Percentiles rank a stretch among this genome's conserved stretches.
Conservation (phyloP, 2,329 filamentous ascomycete species). For the Penicillium sp. region DNA sequence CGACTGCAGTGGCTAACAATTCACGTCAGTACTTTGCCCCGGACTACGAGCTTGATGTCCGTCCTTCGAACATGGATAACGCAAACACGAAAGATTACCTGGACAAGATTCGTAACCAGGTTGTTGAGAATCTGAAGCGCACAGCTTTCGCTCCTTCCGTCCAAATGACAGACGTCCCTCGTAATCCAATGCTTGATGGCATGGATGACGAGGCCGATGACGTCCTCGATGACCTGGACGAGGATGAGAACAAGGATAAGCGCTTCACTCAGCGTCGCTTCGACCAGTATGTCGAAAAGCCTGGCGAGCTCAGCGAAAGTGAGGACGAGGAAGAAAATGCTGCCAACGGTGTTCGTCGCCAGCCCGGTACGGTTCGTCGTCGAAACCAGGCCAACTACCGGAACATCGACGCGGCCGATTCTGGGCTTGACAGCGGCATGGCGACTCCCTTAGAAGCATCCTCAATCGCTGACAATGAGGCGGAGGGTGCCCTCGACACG, state of each 20-base stretch:
- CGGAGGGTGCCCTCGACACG: slow-evolving; percentile 31
- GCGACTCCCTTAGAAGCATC: slow-evolving; percentile 42
- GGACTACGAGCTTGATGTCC: slow-evolving; percentile 64
- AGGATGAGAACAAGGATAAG: slow-evolving; percentile 77
- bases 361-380: slow-evolving; percentile 44
- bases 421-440: slow-evolving; percentile 49
- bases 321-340: slow-evolving; percentile 74
- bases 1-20: slow-evolving; percentile 20
- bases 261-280: slow-evolving; percentile 75
- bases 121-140: slow-evolving; percentile 61
- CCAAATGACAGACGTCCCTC: slow-evolving; percentile 59
- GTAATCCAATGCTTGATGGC: slow-evolving; percentile 47
- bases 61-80: slow-evolving; percentile 67
- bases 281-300: slow-evolving; percentile 69
- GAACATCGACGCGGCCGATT: slow-evolving; percentile 52
- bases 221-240: slow-evolving; percentile 64
- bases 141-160: slow-evolving; percentile 59
- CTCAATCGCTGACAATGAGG: slow-evolving; percentile 41
- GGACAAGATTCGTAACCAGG: slow-evolving; percentile 60
- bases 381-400: slow-evolving; percentile 58
- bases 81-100: slow-evolving; percentile 63
- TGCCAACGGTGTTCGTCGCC: slow-evolving; percentile 63
- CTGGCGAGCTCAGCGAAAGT: slow-evolving; percentile 79
- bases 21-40: slow-evolving; percentile 57
- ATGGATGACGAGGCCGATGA: slow-evolving; percentile 62